Base-by-base conservation (phyloP, 2,329 filamentous ascomycete species). In the Diaporthe vaccinii region DNA sequence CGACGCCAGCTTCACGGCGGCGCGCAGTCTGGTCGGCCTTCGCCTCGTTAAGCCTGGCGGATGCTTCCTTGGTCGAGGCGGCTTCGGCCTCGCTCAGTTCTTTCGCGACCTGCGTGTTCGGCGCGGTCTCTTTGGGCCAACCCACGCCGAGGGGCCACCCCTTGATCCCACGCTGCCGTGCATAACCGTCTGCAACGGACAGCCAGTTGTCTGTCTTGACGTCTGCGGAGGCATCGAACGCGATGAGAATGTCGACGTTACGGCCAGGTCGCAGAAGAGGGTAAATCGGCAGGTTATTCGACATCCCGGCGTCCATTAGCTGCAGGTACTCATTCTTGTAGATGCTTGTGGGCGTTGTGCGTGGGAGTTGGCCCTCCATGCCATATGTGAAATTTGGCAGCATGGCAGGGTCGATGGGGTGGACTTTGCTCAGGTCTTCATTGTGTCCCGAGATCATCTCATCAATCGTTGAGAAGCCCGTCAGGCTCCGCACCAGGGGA, bases 221-320 rank as follows among this genome's bases (percentile, higher is more conserved):
- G 79, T 99, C 97, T 28, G 96, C 96, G 1, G 95, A 98, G 4
- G 95, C 95, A 82, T 99, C 97, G 82, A 99, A 99, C 4, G 96
- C 95, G 61, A 99, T 91, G 61, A 98, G 87, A 58, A 99, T 89
- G 79, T 99, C 97, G 8, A 99, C 93, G 74, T 98, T 90, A 49
- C 97, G 91, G 3, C 96, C 96, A 0, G 95, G 95, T 15, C 97
- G 92, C 25, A 99, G 91, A 4, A 98, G 89, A 0, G 97, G 97
- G 82, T 99, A 99, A 57, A 98, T 96, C 2, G 97, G 97, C 12
- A 99, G 88, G 81, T 99, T 99, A 82, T 99, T 98, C 78, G 94
- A 97, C 97, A 99, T 99, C 69, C 97, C 97, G 2, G 97, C 96
- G 83, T 99, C 97, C 96, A 98, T 98, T 22, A 96, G 89, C 78